These are phyloP conservation scores for Achlya hypogyna DNA, from an alignment of 352 stramenopile genomes.

Conservation along the genomic window DNA sequence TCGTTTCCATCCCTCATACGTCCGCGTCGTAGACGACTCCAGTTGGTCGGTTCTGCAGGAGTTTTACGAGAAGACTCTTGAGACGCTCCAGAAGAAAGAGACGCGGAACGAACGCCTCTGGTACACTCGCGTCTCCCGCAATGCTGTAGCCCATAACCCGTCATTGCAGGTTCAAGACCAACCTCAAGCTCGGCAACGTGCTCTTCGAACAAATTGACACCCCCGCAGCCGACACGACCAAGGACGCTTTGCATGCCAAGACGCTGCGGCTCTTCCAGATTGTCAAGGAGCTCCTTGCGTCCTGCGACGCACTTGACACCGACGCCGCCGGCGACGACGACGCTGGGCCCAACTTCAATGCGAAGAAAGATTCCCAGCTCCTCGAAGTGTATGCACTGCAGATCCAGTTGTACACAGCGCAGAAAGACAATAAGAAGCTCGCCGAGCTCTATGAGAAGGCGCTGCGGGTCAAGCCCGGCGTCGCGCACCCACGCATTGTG, in stretches of 20 bases:
- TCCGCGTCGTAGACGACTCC: constrained; percentile 9
- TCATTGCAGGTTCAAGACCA: constrained; percentile 93
- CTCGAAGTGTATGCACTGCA: constrained; percentile 90
- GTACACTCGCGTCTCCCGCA: constrained; percentile 21
- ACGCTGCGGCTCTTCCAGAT: constrained; percentile 30
- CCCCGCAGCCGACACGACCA: neutral
- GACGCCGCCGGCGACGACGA: constrained; percentile 77
- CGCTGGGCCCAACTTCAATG: neutral
- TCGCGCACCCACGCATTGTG: constrained; percentile 89
- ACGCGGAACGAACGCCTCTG: constrained; percentile 84
- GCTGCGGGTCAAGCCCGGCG: constrained; percentile 79
- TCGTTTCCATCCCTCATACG: neutral
- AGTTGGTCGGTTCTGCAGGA: constrained; percentile 72
- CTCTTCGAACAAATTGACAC: constrained; percentile 54
- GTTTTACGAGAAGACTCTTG: constrained; percentile 80
- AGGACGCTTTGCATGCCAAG: neutral
- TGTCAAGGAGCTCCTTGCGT: constrained; percentile 77
- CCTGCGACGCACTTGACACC: constrained; percentile 71
- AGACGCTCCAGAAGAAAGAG: constrained; percentile 63
- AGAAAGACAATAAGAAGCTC: constrained; percentile 91
- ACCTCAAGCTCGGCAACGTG: constrained; percentile 91
- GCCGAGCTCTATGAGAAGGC: constrained; percentile 89
- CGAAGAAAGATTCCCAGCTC: constrained; percentile 44
- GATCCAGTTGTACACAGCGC: constrained; percentile 89
- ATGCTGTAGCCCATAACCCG: no score